phyloP scores from a whole-genome alignment of 495 filamentous ascomycete species.

The Neurospora sp. region DNA sequence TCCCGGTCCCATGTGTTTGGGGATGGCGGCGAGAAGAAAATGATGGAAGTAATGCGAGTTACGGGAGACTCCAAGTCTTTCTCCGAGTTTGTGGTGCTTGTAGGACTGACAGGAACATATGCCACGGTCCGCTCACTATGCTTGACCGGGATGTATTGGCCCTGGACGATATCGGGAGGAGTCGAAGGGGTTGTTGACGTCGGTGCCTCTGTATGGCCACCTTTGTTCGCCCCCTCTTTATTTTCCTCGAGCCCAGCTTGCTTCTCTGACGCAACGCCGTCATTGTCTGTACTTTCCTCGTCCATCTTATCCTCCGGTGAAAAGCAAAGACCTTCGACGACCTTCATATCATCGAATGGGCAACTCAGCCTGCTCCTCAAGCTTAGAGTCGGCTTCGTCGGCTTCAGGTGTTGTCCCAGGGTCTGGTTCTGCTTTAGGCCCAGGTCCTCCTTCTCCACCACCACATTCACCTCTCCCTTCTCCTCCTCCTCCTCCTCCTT shows the following conservation, averaged over 20 bases:
- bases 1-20: background rate
- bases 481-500: background rate
- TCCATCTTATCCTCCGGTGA: background rate
- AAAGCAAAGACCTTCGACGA: background rate
- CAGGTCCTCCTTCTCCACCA: background rate
- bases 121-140: background rate
- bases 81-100: background rate
- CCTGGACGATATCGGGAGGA: background rate
- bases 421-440: background rate
- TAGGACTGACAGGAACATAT: background rate
- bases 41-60: background rate
- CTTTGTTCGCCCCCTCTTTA: background rate
- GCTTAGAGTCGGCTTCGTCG: background rate
- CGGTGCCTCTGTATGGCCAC: background rate
- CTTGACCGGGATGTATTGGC: background rate
- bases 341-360: background rate
- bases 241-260: background rate
- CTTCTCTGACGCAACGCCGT: background rate
- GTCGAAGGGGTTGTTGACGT: background rate
- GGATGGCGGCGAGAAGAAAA: background rate
- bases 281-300: background rate
- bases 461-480: background rate
- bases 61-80: background rate
- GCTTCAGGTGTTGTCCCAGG: background rate
- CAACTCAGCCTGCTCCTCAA: background rate